phyloP scores from a whole-genome alignment of 768 basidiomycete genomes.

The Termitomyces sp. region DNA sequence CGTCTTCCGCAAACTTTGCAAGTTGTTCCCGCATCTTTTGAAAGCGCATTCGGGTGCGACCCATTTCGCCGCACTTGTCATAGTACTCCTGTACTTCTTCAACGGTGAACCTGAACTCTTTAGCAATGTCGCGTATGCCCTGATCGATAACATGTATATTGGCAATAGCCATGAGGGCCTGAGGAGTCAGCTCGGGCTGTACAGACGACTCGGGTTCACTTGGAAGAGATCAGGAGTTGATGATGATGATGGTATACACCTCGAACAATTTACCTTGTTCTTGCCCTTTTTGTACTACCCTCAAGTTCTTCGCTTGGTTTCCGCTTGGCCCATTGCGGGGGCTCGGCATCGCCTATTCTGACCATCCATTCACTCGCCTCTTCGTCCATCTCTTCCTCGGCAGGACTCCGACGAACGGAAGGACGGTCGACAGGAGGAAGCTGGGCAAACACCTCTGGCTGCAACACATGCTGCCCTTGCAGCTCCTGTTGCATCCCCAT shows the following conservation, averaged over 20 bases:
- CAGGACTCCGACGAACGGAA: conserved; percentile 35
- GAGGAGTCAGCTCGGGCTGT: conserved; percentile 19
- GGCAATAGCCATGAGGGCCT: conserved; percentile 29
- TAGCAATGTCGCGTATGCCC: conserved; percentile 59
- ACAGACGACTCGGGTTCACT: conserved; percentile 12
- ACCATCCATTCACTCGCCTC: conserved; percentile 64
- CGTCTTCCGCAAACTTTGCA: conserved; percentile 27
- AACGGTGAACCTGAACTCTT: conserved; percentile 61
- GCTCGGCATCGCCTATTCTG: conserved; percentile 53
- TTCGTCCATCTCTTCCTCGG: conserved; percentile 65
- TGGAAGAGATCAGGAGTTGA: not conserved
- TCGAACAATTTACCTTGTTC: conserved; percentile 29
- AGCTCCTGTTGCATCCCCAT: conserved; percentile 12
- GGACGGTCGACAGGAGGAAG: conserved; percentile 20
- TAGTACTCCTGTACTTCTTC: conserved; percentile 79
- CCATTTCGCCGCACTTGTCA: conserved; percentile 67
- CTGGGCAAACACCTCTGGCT: conserved; percentile 12
- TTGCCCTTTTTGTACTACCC: conserved; percentile 36
- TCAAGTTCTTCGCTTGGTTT: conserved; percentile 35
- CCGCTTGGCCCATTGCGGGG: conserved; percentile 67
- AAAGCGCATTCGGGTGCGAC: conserved; percentile 57
- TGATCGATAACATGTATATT: conserved; percentile 64
- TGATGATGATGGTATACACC: not conserved
- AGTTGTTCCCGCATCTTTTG: conserved; percentile 57
- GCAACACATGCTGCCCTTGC: conserved; percentile 8